Evolutionary conservation across 176 grass and related monocot genomes (phyloP).

Genomic region (Phragmites australis): DNA sequence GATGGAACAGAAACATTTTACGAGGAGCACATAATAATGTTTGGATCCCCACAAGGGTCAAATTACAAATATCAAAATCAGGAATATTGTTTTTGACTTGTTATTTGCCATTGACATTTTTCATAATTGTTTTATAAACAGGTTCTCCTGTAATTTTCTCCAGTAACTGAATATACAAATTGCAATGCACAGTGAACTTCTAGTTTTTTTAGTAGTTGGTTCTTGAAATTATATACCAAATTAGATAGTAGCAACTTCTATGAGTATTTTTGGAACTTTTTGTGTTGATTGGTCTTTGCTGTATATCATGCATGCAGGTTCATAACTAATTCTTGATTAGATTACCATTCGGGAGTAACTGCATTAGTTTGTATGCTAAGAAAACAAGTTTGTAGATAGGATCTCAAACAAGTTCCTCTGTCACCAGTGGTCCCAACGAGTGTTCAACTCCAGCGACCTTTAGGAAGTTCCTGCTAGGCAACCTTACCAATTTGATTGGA

Average conservation of each 20-base stretch:
- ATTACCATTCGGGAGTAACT: constrained; percentile 2
- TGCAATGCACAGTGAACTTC: neutral
- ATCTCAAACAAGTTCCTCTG: constrained; percentile 21
- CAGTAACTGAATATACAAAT: neutral
- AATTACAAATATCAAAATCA: neutral
- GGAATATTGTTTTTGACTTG: no score
- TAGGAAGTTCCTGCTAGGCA: neutral
- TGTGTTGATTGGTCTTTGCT: constrained; percentile 4
- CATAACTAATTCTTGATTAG: constrained; percentile 10
- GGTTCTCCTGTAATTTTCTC: neutral
- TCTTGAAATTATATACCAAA: neutral
- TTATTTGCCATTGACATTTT: neutral
- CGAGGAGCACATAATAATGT: neutral
- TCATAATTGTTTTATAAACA: neutral
- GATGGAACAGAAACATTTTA: neutral
- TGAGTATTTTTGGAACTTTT: neutral
- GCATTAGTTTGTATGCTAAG: constrained; percentile 5
- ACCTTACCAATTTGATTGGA: constrained; percentile 10
- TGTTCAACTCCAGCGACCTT: neutral
- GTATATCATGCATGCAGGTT: constrained; percentile 27
- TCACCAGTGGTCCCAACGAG: neutral
- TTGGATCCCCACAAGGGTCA: neutral
- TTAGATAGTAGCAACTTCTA: neutral
- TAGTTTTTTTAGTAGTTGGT: neutral
- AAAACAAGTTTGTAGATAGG: neutral